Conservation (phyloP, 495 filamentous ascomycete species). For the Penicillium ochrochloron region DNA sequence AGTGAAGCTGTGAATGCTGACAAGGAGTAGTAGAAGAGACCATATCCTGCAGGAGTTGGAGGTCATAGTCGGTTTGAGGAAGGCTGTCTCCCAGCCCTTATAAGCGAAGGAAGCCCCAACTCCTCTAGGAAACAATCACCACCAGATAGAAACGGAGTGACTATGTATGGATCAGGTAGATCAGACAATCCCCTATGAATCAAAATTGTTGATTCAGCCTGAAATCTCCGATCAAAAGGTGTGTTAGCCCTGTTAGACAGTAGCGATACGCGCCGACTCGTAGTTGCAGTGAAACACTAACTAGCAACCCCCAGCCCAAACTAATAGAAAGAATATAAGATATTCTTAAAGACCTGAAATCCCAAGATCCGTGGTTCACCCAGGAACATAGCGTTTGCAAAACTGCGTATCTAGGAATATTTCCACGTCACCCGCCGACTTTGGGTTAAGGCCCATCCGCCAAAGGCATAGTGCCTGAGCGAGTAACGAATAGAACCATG, state of each 20-base stretch:
- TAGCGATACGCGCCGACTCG: not conserved
- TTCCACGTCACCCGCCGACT: conserved; percentile 15
- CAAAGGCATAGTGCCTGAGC: conserved; percentile 9
- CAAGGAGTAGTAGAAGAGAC: conserved; percentile 2
- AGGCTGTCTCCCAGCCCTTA: not conserved
- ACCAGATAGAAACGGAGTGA: not conserved
- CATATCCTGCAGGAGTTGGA: not conserved
- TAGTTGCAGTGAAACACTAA: not conserved
- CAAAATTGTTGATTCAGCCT: not conserved
- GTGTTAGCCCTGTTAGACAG: not conserved
- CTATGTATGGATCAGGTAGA: not conserved
- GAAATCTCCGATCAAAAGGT: not conserved
- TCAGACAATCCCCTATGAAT: not conserved
- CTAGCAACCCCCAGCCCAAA: not conserved
- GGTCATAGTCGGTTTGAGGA: conserved; percentile 9
- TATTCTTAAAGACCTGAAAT: not conserved
- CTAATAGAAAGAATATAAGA: conserved; percentile 3
- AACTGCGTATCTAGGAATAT: not conserved
- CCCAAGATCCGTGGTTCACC: conserved; percentile 1
- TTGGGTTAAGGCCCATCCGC: not conserved
- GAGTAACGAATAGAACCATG: not conserved
- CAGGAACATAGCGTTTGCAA: conserved; percentile 9
- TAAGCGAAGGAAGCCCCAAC: not conserved
- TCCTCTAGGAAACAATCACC: not conserved
- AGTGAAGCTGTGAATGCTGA: not conserved